Conservation (phyloP, 139 green algal genomes). For the Gonium pectorale region DNA sequence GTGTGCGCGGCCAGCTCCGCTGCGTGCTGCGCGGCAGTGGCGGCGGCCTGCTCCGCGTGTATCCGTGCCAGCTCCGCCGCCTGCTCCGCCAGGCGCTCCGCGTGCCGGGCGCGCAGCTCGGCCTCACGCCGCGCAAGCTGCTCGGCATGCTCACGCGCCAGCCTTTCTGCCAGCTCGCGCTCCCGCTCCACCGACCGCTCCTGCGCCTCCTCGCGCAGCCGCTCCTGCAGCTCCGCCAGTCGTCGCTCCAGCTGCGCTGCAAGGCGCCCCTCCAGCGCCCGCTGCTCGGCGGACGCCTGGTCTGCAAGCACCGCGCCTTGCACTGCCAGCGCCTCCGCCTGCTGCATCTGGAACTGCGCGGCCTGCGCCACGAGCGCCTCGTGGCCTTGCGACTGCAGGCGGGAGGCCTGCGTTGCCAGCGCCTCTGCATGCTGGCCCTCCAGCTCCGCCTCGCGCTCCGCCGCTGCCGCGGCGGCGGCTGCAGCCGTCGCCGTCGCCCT, state of each 20-base stretch:
- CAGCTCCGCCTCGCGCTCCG: neutral
- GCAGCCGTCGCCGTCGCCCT: too few species aligned
- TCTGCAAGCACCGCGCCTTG: too few species aligned
- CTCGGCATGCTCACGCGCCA: neutral
- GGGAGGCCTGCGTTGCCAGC: neutral
- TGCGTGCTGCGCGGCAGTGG: neutral
- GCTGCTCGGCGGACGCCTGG: neutral
- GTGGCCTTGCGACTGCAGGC: neutral
- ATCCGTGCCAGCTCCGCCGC: constrained; percentile 19
- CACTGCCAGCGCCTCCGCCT: neutral
- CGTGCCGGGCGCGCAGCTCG: constrained; percentile 9
- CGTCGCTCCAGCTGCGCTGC: neutral
- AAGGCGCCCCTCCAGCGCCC: neutral
- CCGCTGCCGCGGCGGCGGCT: neutral
- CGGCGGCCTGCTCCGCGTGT: constrained; percentile 26
- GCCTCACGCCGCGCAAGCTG: neutral
- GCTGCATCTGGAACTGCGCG: neutral
- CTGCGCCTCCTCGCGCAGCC: neutral
- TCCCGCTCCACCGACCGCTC: neutral
- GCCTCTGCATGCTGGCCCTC: neutral
- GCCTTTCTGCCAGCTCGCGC: neutral
- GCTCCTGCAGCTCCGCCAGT: neutral
- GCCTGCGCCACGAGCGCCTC: constrained; percentile 3
- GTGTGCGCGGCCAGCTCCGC: neutral
- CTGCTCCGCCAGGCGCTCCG: constrained; percentile 40